Base-by-base conservation (phyloP, 441 rosid genomes). In the Gossypium davidsonii region DNA sequence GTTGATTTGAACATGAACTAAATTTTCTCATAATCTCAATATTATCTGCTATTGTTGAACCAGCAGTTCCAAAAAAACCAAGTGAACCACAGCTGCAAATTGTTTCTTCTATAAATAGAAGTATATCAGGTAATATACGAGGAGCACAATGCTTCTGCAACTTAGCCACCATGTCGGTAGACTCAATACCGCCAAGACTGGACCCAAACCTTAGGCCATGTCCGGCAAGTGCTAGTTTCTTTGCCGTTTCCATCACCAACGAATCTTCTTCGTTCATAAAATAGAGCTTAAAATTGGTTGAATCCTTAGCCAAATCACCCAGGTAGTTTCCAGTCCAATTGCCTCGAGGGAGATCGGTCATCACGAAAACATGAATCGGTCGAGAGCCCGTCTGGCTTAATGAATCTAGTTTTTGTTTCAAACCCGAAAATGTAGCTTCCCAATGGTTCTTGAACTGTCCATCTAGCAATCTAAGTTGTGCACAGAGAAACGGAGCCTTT, bases 401-500 rank as follows among this genome's bases (percentile, higher is more conserved):
- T 51, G 94, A 81, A 39, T 89, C 89, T 73, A 95, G 26, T 80
- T 89, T 88, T 72, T 91, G 87, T 67, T 84, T 78, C 61, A 95
- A 81, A 57, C 85, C 80, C 10, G 17, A 53, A 82, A 93, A 91
- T 34, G 96, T 90, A 52, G 82, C 59, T 76, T 87, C 86, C 95
- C 90, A 69, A 61, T 91, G 99, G 79, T 89, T 95, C 83, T 93
- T 95, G 82, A 93, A 95, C 84, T 93, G 97, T 8, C 98, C 99
- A 74, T 95, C 99, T 44, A 95, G 81, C 78, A 95, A 73, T 73
- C 97, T 87, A 52, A 95, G 96, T 84, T 93, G 97, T 0, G 91
- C 94, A 77, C 98, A 92, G 42, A 90, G 85, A 83, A 88, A 95
- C 55, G 94, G 92, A 11, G 75, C 87, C 78, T 84, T 90, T 60